Base-by-base conservation (phyloP, 768 basidiomycete genomes). In the Mrakia blollopis region DNA sequence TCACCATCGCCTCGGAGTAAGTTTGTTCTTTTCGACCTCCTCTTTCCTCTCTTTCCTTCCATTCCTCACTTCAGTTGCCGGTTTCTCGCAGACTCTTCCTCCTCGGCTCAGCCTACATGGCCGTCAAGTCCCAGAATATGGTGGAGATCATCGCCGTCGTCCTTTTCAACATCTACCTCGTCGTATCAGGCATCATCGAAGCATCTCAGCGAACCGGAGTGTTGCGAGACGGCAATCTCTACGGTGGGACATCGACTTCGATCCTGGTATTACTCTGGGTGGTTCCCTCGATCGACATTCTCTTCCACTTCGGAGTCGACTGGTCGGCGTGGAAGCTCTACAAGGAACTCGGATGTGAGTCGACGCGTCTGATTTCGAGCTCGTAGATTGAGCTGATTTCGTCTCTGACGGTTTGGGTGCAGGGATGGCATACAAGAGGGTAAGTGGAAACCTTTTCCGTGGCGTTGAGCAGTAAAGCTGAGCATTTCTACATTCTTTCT, bases 301-400 rank as follows among this genome's bases (percentile, higher is more conserved):
- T 25, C 21, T 41, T 68, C 37, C 65, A 68, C 21, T 2, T 25
- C 5, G 65, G 35, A n/a, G 65, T 68, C 8, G 65, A 68, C 23
- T 68, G 65, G 65, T 35, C 65, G 11, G 65, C 65, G 25, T 68
- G 65, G 65, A 37, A 68, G 39, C 65, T 68, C 25, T 68, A 68
- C 39, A 68, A 68, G 25, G 65, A 68, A 13, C 65, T 68, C 2
- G 65, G 65, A 23, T 68, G 65, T 68, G 25, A 68, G 65, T 68
- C 23, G 35, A 39, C 39, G 21, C 23, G 37, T 68, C 37, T 30
- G 28, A 30, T 16, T 10, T 21, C 10, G 63, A 65, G 13, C 47
- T 47, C 44, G 44, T 47, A n/a, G n/a, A 1, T 50, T 14, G 18
- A 21, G 13, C 5, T 18, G 47, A 50, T 2, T 9, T 30, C 3